Evolutionary conservation across 2,329 filamentous ascomycete species (phyloP), one percentile per base, ranked within the genome.

Genomic region (Emergomyces africanus): DNA sequence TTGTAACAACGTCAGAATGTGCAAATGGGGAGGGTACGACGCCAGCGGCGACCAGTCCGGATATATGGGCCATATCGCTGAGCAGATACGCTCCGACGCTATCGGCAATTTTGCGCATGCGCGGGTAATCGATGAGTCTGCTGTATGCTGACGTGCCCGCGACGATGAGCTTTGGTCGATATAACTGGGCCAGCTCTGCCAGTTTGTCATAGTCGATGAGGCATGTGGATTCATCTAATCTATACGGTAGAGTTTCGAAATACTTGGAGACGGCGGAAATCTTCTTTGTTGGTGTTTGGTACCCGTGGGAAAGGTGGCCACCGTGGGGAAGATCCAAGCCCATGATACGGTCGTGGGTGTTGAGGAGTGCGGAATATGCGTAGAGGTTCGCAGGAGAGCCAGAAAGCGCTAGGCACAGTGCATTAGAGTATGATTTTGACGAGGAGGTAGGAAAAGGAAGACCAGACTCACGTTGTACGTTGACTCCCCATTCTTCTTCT

Each of bases 41-140:
- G 68, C 86, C 88, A 62, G 90, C 90, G 56, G 94, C 90, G 64
- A 99, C 88, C 54, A 99, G 84, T 70, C 94, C 94, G 54, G 92
- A 97, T 74, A 99, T 97, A 77, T 99, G 94, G 60, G 94, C 94
- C 90, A 99, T 99, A 70, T 99, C 94, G 64, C 94, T 90, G 64
- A 99, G 83, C 57, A 99, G 84, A 78, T 97, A 99, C 64, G 92
- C 91, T 70, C 90, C 90, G 60, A 96, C 88, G 49, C 85, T 88
- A 77, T 97, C 91, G 63, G 91, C 90, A 70, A 97, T 95, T 80
- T 95, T 84, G 73, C 90, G 89, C 90, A 99, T 96, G 72, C 90
- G 89, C 66, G 83, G 84, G 75, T 97, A 99, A 79, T 99, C 92
- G 70, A 99, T 96, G 71, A 95, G 83, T 67, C 94, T 89, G 82